Percentiles rank a stretch among this genome's conserved stretches.
These are phyloP conservation scores for Claviceps maximensis DNA, from an alignment of 2,329 filamentous ascomycete species.

Conservation along the genomic window DNA sequence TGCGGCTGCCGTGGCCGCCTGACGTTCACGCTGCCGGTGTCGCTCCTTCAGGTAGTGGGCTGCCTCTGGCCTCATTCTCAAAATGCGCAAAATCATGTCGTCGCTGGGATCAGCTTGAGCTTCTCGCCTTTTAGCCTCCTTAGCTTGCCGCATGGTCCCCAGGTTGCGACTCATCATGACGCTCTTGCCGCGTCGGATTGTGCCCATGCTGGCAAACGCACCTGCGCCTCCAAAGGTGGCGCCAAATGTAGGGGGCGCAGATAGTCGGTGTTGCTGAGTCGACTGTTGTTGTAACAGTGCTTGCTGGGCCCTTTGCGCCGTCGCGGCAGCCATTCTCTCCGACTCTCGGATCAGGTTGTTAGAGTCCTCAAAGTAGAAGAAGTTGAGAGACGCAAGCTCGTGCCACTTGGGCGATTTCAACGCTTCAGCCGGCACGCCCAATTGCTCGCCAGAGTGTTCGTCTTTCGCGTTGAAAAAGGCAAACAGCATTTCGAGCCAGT, in stretches of 20 bases:
- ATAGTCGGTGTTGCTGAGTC: slow-evolving; percentile 49
- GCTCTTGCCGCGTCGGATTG: slow-evolving; percentile 54
- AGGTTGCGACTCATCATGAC: slow-evolving; percentile 93
- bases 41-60: slow-evolving; percentile 76
- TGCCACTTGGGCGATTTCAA: slow-evolving; percentile 97
- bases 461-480: slow-evolving; percentile 92
- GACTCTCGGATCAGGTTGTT: slow-evolving; percentile 89
- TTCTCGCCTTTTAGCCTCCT: slow-evolving; percentile 90
- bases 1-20: slow-evolving; percentile 79
- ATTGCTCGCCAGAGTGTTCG: slow-evolving; percentile 63
- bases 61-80: slow-evolving; percentile 90
- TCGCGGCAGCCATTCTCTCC: slow-evolving; percentile 86
- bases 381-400: slow-evolving; percentile 89
- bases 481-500: slow-evolving; percentile 82
- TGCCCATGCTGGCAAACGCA: slow-evolving; percentile 52
- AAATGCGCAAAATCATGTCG: slow-evolving; percentile 91
- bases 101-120: slow-evolving; percentile 93
- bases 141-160: slow-evolving; percentile 89
- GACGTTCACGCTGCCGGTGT: slow-evolving; percentile 83
- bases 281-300: slow-evolving; percentile 37
- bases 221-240: slow-evolving; percentile 22
- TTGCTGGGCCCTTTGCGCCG: slow-evolving; percentile 59
- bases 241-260: slow-evolving; percentile 43
- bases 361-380: slow-evolving; percentile 94
- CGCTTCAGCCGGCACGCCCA: slow-evolving; percentile 81